Evolutionary conservation across 2,329 filamentous ascomycete genomes (phyloP).

Genomic region (Talaromyces funiculosus): DNA sequence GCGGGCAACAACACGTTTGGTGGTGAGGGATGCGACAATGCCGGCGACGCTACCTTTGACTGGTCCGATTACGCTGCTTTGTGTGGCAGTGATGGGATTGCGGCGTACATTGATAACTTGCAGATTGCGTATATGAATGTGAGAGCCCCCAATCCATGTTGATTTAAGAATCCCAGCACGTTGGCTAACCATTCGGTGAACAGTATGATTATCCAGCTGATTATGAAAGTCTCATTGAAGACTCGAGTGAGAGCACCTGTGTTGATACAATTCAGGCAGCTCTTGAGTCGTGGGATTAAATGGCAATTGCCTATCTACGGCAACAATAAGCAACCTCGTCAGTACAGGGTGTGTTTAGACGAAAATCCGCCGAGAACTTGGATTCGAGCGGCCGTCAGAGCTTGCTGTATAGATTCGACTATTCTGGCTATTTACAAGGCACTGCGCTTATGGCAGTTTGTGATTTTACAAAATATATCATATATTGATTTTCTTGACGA

Average conservation of each 20-base stretch:
- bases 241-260: not conserved
- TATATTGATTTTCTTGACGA: no score
- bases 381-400: no score
- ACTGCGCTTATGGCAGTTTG: no score
- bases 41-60: slow-evolving; percentile 5
- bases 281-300: not conserved
- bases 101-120: slow-evolving; percentile 5
- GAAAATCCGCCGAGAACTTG: no score
- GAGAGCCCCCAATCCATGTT: not conserved
- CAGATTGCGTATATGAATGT: slow-evolving; percentile 10
- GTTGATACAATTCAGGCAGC: not conserved
- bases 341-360: no score
- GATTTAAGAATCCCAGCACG: not conserved
- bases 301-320: no score
- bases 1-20: slow-evolving; percentile 9
- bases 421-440: no score
- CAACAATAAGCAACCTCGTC: no score
- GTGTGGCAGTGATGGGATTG: slow-evolving; percentile 8
- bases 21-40: slow-evolving; percentile 8
- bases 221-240: not conserved
- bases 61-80: slow-evolving; percentile 5
- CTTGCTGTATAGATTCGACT: no score
- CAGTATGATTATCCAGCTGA: not conserved
- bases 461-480: no score
- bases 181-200: not conserved